Evolutionary conservation across 768 basidiomycete species (phyloP), one percentile per base, ranked within the genome.

Genomic region (Calvatia gigantea): DNA sequence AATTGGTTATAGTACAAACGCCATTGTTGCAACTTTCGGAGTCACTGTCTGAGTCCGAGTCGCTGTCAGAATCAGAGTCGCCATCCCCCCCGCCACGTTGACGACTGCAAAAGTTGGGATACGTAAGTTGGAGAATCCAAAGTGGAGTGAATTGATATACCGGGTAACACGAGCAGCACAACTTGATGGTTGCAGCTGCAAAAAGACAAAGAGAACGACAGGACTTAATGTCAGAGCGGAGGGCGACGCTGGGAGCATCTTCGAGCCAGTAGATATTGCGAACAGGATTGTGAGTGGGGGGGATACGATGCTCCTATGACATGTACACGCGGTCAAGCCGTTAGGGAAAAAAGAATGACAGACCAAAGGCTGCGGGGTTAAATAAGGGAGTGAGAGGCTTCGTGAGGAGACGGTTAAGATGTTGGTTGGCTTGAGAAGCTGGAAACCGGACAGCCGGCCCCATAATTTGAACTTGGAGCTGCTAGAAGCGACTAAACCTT

Each of bases 11-110:
- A 2, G 29, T 45, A 21, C 52, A 54, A 9, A 54, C 54, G 11
- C 39, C 39, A 8, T 27, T 39, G 6, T 19, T 48, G 47, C 54
- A 56, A 25, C 45, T 55, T 29, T 52, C 37, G 29, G 59, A 56
- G 41, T 53, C 51, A 23, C 43, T 23, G 47, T 60, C 55, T 7
- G 51, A 47, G 48, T 56, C 51, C 15, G 51, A 60, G 38, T 56
- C 58, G n/a, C 44, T 44, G 55, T 56, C 54, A 43, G 44, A 51
- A 43, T 56, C 58, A 3, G 54, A 56, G n/a, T 45, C 47, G 15
- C 49, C 39, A 39, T 55, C 58, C 4, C 15, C 37, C n/a, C 37
- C 28, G 32, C 42, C 33, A 33, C 42, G 42, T 6, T 39, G 44
- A 25, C 45, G 38, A 23, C 17, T 39, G 9, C 25, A n/a, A 21